Base-by-base conservation (phyloP, 768 basidiomycete genomes). In the Boletus barrowsii region DNA sequence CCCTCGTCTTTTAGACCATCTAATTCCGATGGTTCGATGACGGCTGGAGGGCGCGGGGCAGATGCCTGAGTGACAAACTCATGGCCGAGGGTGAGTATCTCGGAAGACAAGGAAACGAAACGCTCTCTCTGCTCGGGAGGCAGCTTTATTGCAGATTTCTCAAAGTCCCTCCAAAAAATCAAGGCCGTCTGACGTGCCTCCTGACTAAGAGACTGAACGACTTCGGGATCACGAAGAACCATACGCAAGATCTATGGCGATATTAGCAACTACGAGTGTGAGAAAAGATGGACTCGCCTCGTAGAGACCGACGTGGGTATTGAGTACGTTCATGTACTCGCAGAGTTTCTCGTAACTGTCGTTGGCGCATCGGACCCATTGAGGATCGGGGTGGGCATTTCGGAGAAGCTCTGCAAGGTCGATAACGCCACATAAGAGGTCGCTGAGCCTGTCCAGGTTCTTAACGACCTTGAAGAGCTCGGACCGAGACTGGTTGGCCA, bases 311-410 rank as follows among this genome's bases (percentile, higher is more conserved):
- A 88, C 85, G 75, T 98, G 81, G 32, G 95, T 98, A 71, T 99
- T 99, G 55, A 98, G 76, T 43, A 91, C 85, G 70, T 98, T 98
- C 95, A 99, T 98, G 70, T 90, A 95, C 73, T 94, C 90, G 75
- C 93, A 98, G 57, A 98, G 76, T 57, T 82, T 83, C 71, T 93
- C 94, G 70, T 98, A 98, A 41, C 90, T 88, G 57, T 80, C 78
- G 66, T 97, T 91, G 42, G 91, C 91, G 47, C 87, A 87, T 15
- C 83, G 79, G 15, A 91, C 80, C 95, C 96, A 98, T 43, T 72
- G 64, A 26, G 77, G 75, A 66, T 97, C 92, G 1, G 96, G 94
- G 75, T 98, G 95, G 0, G 93, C 87, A 67, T 96, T 95, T 58
- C 95, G 82, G 29, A 99, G 79, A 47, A 97, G 80, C 70, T 99